phyloP scores from a whole-genome alignment of 192 early-diverging fungal genomes.

The Gamsiella multidivaricata region DNA sequence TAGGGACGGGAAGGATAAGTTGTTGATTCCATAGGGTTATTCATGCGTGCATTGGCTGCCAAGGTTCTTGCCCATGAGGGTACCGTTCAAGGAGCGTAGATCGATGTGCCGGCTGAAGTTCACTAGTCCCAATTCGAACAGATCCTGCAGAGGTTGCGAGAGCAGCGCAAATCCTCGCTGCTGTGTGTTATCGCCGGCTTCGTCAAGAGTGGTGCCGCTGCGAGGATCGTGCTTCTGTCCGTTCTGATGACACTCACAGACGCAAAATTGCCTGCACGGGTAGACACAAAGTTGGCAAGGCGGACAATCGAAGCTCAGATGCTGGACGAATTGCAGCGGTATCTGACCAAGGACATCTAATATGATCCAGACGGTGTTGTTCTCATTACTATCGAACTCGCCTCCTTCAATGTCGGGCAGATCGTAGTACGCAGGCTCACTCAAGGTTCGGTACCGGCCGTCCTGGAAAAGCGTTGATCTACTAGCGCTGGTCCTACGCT shows the following conservation, averaged over 20 bases:
- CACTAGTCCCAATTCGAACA: constrained; percentile 25
- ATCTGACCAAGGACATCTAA: constrained; percentile 23
- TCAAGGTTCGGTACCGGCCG: constrained; percentile 15
- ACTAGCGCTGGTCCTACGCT: neutral
- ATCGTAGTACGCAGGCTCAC: constrained; percentile 8
- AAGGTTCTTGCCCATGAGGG: neutral
- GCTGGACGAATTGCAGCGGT: constrained; percentile 16
- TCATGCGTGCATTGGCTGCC: neutral
- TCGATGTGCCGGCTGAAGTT: constrained; percentile 35
- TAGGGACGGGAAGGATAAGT: neutral
- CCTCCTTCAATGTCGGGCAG: constrained; percentile 9
- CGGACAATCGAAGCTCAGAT: constrained; percentile 27
- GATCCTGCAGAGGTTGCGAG: constrained; percentile 29
- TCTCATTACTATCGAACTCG: constrained; percentile 1
- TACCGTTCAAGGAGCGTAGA: constrained; percentile 12
- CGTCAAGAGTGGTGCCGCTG: neutral
- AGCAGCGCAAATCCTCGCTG: neutral
- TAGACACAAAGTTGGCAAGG: constrained; percentile 35
- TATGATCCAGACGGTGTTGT: constrained; percentile 29
- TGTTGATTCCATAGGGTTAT: neutral
- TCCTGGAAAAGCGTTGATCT: constrained; percentile 4
- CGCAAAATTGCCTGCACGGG: constrained; percentile 21
- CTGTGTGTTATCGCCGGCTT: neutral
- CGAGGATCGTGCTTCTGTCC: neutral
- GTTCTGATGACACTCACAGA: constrained; percentile 37